Evolutionary conservation across 2,329 filamentous ascomycete genomes (phyloP), one percentile per base, ranked within the genome.

Genomic region (Neopestalotiopsis sp.): DNA sequence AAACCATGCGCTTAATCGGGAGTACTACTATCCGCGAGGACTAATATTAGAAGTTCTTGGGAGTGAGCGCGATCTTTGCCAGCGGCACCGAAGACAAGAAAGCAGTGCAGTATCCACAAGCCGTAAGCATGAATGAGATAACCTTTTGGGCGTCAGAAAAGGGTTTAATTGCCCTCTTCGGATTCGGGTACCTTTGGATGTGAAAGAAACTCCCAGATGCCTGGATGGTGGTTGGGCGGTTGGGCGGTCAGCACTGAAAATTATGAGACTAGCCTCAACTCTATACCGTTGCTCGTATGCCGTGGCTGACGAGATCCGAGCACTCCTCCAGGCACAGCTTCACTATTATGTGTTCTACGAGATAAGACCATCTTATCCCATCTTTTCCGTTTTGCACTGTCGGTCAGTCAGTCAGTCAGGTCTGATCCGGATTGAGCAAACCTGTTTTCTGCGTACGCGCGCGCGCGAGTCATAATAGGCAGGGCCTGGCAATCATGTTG

Each of bases 221-320:
- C n/a, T 30, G n/a, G 32, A 13, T 62, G 13, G 59, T 20, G 34
- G 30, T 20, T 62, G 59, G 30, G 59, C 30, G 57, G 57, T 34
- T 59, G 57, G 34, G 57, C 30, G 24, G 59, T 62, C 59, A 62
- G 59, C 59, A 62, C 59, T 40, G 32, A 62, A 53, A 53, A 62
- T 5, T 28, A 62, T 62, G 32, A 62, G 59, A 62, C 59, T 62
- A 62, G 59, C 30, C 28, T 62, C 59, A 62, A 62, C 59, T 34
- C 59, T 62, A 40, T 62, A 40, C 59, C 34, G 57, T 59, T 59
- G 24, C 13, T 30, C 24, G 13, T 34, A 34, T 34, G 30, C 57
- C 13, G 57, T 59, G 32, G 59, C 59, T 62, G 59, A 62, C n/a
- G 32, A 62, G 59, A 62, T 14, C 34, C 32, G 59, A n/a, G 59